Percentiles rank a stretch among this genome's conserved stretches.
Conservation (phyloP, 371 early-diverging fungal species). For the Lichtheimia corymbifera region DNA sequence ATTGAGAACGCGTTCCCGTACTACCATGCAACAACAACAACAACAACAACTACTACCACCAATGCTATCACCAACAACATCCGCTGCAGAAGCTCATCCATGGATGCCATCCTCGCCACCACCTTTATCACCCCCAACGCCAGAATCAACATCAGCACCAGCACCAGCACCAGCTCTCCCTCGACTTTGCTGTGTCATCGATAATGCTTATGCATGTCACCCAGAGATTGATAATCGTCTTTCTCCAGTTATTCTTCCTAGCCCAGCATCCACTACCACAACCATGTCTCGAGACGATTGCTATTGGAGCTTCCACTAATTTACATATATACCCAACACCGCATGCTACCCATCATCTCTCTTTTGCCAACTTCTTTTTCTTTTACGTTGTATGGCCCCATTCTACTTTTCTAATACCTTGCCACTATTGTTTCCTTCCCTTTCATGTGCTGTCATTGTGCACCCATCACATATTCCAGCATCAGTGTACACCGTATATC, state of each 20-base stretch:
- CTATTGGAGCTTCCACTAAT: no score
- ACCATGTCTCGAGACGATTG: no score
- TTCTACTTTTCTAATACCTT: no score
- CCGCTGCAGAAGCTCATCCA: neutral
- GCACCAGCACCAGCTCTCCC: neutral
- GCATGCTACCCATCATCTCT: no score
- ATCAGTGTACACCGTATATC: no score
- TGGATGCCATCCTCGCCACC: neutral
- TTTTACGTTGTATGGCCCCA: no score
- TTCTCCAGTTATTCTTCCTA: neutral
- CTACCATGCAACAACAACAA: neutral
- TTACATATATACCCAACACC: no score
- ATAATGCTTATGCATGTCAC: neutral
- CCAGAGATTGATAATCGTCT: neutral
- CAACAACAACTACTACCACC: neutral
- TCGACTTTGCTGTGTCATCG: neutral
- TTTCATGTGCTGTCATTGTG: no score
- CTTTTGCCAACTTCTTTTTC: no score
- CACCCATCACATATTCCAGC: no score
- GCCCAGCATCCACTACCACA: no score
- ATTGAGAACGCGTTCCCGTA: constrained; percentile 52
- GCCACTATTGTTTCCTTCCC: no score
- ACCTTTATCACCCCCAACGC: neutral
- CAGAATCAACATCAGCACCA: neutral
- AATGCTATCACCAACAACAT: neutral